Base-by-base conservation (phyloP, 257 asterid species). In the Ilex aquifolium region DNA sequence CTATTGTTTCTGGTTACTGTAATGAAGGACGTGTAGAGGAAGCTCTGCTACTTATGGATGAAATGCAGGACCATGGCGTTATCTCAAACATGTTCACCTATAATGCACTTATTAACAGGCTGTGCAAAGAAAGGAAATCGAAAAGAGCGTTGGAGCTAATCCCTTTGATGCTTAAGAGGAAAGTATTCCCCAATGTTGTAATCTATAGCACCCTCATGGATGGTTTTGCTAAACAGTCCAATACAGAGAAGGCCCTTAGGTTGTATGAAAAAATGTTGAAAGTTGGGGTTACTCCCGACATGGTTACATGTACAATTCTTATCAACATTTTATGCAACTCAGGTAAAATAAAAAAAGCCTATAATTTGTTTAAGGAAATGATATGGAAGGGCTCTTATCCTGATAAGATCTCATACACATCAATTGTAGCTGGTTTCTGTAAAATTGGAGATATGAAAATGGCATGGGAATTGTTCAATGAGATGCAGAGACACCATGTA, bases 401-500 rank as follows among this genome's bases (percentile, higher is more conserved):
- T 0, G 80, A 82, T 76, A 53, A 49, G 56, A 31, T 78, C 55
- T 69, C 58, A n/a, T 84, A 82, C 73, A 82, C 92, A 31, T 66
- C 89, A 21, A 65, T 82, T 58, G 75, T 84, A 44, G 70, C 76
- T 65, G 85, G 85, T 49, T 76, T 84, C 63, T 76, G 89, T 67
- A 76, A 71, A 72, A 70, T 44, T 36, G 66, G 64, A 56, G 67
- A 77, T 62, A 61, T 75, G 81, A 68, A 31, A 58, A 71, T 27
- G 64, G 92, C 86, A 13, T 59, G 57, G 75, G 72, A 36, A 53
- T 56, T 80, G 71, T 74, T 74, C 59, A 48, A 70, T 44, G 88
- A 82, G 63, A 87, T 87, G 48, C 65, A 59, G 10, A 63, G 49
- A 54, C 77, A 63, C 31, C 69, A 62, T 58, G 59, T 56, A 30